These are phyloP conservation scores for Ustilago tritici DNA, from an alignment of 1,284 basidiomycete genomes.

Conservation along the genomic window DNA sequence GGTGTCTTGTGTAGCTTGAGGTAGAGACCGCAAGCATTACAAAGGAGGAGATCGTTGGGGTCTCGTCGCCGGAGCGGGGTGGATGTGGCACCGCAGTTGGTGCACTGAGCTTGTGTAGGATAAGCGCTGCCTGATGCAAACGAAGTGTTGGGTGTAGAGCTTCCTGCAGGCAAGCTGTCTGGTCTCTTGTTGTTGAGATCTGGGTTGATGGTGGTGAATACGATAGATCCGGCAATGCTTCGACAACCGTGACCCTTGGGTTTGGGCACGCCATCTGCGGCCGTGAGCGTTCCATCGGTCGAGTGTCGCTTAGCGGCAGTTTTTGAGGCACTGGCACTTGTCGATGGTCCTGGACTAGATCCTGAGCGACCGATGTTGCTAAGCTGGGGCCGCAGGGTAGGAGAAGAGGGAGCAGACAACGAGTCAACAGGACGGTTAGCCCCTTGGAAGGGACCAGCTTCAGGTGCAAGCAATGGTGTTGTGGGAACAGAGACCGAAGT, in stretches of 20 bases:
- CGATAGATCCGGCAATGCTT: conserved; percentile 43
- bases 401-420: conserved; percentile 49
- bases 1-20: conserved; percentile 67
- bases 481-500: conserved; percentile 44
- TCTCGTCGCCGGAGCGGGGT: conserved; percentile 67
- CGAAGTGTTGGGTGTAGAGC: conserved; percentile 20
- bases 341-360: conserved; percentile 41
- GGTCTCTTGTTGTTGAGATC: conserved; percentile 29
- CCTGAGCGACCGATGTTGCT: conserved; percentile 39
- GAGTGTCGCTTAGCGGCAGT: conserved; percentile 36
- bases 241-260: conserved; percentile 42
- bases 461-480: conserved; percentile 39
- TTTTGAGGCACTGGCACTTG: conserved; percentile 10
- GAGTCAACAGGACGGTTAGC: conserved; percentile 41
- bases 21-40: conserved; percentile 68
- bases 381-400: conserved; percentile 34
- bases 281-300: conserved; percentile 28
- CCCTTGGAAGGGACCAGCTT: conserved; percentile 41
- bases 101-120: conserved; percentile 53
- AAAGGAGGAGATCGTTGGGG: conserved; percentile 61
- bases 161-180: conserved; percentile 22
- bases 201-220: conserved; percentile 48
- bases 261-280: conserved; percentile 29
- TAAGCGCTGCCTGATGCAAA: conserved; percentile 32
- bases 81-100: conserved; percentile 64